Evolutionary conservation across 768 basidiomycete species (phyloP), one percentile per base, ranked within the genome.

Genomic region (Clitopilus passeckerianus): DNA sequence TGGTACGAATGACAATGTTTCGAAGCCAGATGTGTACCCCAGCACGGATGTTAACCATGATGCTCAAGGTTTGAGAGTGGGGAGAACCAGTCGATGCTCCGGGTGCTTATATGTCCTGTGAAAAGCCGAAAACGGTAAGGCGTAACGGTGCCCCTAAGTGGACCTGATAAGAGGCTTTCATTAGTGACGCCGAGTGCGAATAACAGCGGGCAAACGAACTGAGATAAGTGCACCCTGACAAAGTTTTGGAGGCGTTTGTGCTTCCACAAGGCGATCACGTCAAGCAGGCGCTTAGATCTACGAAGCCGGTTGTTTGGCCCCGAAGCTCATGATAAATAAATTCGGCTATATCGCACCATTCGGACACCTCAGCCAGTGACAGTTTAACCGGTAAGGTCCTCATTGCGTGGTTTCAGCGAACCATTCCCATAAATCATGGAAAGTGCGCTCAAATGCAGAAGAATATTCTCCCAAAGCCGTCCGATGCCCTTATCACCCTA

Each of bases 1-100:
- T 8, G 9, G 59, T 56, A 33, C 64, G 61, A 50, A 65, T 44
- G 27, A 68, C 37, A 30, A 65, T 37, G 44, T 59, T 64, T 52
- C 66, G 68, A 12, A 66, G 53, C 30, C 52, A 37, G 20, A 58
- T 18, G 10, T 22, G 46, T 5, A 50, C 46, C 18, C 46, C 46
- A 50, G 46, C 46, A 50, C 6, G 46, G 46, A 50, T 16, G 46
- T 9, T 9, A 12, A 50, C 46, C 46, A 50, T 50, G 46, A 50
- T 50, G 46, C 46, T 50, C 18, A 12, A 18, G 18, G 46, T 12
- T 50, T 12, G 46, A 50, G n/a, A n/a, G 46, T 50, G 46, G 22
- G 46, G 46, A 23, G 22, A 50, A 50, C 9, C 22, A n/a, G 16
- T 10, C 3, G 10, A 22, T 20, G 20, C 20, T 23, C 22, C 18